phyloP scores from a whole-genome alignment of 306 rosid genomes.

The Medicago arabica region DNA sequence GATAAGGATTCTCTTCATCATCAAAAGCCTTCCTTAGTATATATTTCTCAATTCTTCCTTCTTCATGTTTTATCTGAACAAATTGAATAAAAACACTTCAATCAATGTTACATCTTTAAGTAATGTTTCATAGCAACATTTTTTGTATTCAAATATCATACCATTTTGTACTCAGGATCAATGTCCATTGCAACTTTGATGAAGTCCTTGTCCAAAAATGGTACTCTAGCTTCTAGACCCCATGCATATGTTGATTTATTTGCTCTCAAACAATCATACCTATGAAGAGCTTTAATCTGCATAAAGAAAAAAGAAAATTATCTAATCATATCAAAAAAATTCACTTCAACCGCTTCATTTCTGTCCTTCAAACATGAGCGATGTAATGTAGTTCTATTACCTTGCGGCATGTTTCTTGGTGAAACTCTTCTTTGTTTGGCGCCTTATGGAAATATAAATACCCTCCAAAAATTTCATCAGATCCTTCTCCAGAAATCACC shows the following conservation, averaged over 20 bases:
- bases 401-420: slow-evolving; percentile 92
- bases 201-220: slow-evolving; percentile 86
- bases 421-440: slow-evolving; percentile 95
- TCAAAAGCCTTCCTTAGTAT: slow-evolving; percentile 92
- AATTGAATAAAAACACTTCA: not conserved
- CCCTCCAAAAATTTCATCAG: slow-evolving; percentile 97
- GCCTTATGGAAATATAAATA: slow-evolving; percentile 98
- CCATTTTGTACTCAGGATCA: slow-evolving; percentile 84
- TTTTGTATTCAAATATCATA: slow-evolving; percentile 30
- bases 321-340: not conserved
- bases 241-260: slow-evolving; percentile 94
- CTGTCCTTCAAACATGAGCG: not conserved
- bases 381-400: slow-evolving; percentile 42
- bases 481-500: slow-evolving; percentile 98
- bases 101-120: slow-evolving; percentile 15
- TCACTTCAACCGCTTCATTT: not conserved
- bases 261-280: slow-evolving; percentile 88
- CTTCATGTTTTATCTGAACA: slow-evolving; percentile 71
- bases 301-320: slow-evolving; percentile 12
- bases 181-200: slow-evolving; percentile 81
- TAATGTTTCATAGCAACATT: slow-evolving; percentile 19
- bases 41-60: slow-evolving; percentile 85
- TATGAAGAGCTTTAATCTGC: slow-evolving; percentile 93
- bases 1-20: slow-evolving; percentile 85
- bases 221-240: slow-evolving; percentile 97